Base-by-base conservation (phyloP, 2,329 filamentous ascomycete genomes). In the Mycogone perniciosa region DNA sequence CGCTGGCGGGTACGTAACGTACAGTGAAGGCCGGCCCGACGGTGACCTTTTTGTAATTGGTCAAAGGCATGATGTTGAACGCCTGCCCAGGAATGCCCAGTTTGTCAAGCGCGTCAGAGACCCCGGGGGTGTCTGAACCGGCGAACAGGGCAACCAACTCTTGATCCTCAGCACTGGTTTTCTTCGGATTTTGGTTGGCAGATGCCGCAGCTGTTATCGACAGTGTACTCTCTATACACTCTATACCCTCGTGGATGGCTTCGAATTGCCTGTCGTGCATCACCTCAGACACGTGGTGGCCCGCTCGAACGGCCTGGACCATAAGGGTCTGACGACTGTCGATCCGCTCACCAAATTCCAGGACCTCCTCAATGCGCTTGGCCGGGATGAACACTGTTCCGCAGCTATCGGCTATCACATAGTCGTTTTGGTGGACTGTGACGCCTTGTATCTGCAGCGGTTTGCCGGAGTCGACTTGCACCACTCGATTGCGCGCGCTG, bases 21-120 rank as follows among this genome's bases (percentile, higher is more conserved):
- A 66, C 63, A 0, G 64, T 66, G 46, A 64, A 66, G 13, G 64
- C 64, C 7, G 64, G 64, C 0, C 64, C 64, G 4, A 67, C 59
- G 0, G 59, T 65, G 1, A 58, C 55, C 41, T 60, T 64, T 6
- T 47, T 53, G 52, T 64, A 67, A 39, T 66, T 54, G 20, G 57
- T 35, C 51, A 59, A 30, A 3, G 58, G 58, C 54, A 59, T 52
- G 20, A 60, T 56, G 34, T 49, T 48, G 44, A 51, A 50, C 5
- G 51, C 54, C 26, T 55, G 20, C 3, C 20, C 20, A 20, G 20
- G 20, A 20, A 20, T 20, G 20, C 20, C 20, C 20, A 20, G 20
- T 20, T 20, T 20, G 20, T 20, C 20, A 20, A 20, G 20, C 20
- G 20, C 20, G 20, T 20, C 20, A 20, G 20, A 20, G 20, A 20